Evolutionary conservation across 441 rosid genomes (phyloP), one percentile per base, ranked within the genome.

Genomic region (Daphne laureola): DNA sequence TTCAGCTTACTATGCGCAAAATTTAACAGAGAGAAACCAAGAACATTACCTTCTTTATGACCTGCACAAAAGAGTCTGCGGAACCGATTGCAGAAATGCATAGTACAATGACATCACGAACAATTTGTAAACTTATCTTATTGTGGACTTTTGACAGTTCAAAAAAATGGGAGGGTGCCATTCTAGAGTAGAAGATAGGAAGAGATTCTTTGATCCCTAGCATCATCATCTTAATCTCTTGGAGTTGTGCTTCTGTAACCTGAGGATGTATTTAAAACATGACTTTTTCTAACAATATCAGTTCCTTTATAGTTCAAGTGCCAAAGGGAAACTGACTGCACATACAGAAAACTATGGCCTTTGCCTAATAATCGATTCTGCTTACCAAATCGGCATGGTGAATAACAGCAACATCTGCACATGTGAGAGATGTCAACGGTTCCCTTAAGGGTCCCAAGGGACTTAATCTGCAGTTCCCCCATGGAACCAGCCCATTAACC

Each of bases 401-500:
- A 51, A 90, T 59, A 59, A 90, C 80, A 66, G 64, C 81, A 65
- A 82, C 49, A 67, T 87, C 84, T 55, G 85, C 97, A 49, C 86
- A 73, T 48, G 44, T 57, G 25, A 90, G 71, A 8, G 91, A 91
- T 25, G 40, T 61, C 68, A 87, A 56, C 63, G 96, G 82, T 69
- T 90, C 96, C 61, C 96, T 76, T 51, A 90, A 71, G 25, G 97
- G 97, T 57, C 97, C 94, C 62, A 75, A 80, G 8, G 97, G 97
- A 55, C 83, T 61, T 57, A 84, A 66, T 17, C 59, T 64, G 60
- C 65, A 27, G 57, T 87, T 90, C 68, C 97, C 97, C 94, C 94
- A 87, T 0, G 82, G 92, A 65, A 62, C 63, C 57, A 90, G 49
- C 52, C 84, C 91, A 45, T 90, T 90, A 64, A 90, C 66, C 97